Base-by-base conservation (phyloP, 2,329 filamentous ascomycete species). In the Pseudogymnoascus sp. region DNA sequence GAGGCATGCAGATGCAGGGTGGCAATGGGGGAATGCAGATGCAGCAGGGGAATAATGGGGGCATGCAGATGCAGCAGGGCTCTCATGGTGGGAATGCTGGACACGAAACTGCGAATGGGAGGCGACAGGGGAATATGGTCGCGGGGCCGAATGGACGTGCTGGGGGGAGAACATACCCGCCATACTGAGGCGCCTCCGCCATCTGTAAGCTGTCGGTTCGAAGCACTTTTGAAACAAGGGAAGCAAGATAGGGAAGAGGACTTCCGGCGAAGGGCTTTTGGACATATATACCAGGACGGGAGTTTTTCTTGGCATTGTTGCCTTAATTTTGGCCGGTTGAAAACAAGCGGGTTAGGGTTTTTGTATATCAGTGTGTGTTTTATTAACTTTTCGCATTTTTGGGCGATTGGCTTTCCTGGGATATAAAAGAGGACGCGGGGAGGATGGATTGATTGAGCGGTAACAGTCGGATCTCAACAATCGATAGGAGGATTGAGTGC, bases 291-390 rank as follows among this genome's bases (percentile, higher is more conserved):
- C 46, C 46, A 33, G 26, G 46, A 56, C 10, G 46, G 46, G 46
- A 56, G 46, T 56, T 56, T 50, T 56, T 56, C 46, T 56, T 33
- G 46, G 46, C 46, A 56, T 56, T 56, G 46, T 56, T 56, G 26
- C 46, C 46, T 56, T 56, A 19, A 56, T 16, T 56, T 31, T 31
- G 46, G 46, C 46, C 10, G 46, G 46, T 33, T 33, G 26, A 56
- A 31, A 33, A 56, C 46, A 56, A 56, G 46, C 46, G 46, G n/a
- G 46, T 16, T 19, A 19, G 26, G 43, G 43, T 56, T 31, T 31
- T 33, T 56, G 46, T 56, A 56, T 56, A 56, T 56, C 46, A 56
- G 46, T 31, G 46, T 53, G 14, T 56, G 46, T 56, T 56, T 31
- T 53, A 28, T 56, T 56, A 28, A 33, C 10, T 56, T 24, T 31